Base-by-base conservation (phyloP, 2,329 filamentous ascomycete species). In the Neopestalotiopsis sp. region DNA sequence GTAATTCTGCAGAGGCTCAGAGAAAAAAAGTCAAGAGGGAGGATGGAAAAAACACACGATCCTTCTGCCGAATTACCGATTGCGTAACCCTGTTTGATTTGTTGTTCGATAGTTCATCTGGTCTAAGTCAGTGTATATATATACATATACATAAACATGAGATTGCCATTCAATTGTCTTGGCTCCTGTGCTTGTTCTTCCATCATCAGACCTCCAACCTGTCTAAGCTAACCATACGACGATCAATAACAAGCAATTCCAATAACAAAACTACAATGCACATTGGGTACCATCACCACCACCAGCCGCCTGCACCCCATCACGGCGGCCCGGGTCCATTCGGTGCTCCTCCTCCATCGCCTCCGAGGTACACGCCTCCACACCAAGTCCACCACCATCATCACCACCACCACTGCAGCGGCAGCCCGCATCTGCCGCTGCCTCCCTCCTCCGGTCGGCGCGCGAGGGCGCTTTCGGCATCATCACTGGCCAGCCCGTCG, bases 1-100 rank as follows among this genome's bases (percentile, higher is more conserved):
- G n/a, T 34, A 59, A 59, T 59, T 59, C 14, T 53, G 45, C 45
- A 53, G 45, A 53, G 45, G 45, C 45, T 53, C 45, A 53, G 45
- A 53, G 45, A 53, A 53, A 53, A 53, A 53, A 24, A 53, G 45
- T n/a, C 9, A n/a, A 53, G 45, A 53, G 45, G 17, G 17, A 53
- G 17, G 24, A 28, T 28, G 24, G 24, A 24, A 24, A 49, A 53
- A 53, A 53, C n/a, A 53, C 45, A 53, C 45, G 45, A 53, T 53
- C 9, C 17, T 17, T 9, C n/a, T 53, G 45, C 45, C 45, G 45
- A 53, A 53, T n/a, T 53, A 53, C 45, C 45, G 45, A 53, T 53
- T 53, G 45, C 45, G 45, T 53, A 53, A 20, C 20, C 45, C n/a
- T 24, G 45, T 53, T 53, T 53, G 17, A 53, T 53, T 53, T 53